phyloP scores from a whole-genome alignment of 2,329 filamentous ascomycete genomes.

The Phialemoniopsis sp. region DNA sequence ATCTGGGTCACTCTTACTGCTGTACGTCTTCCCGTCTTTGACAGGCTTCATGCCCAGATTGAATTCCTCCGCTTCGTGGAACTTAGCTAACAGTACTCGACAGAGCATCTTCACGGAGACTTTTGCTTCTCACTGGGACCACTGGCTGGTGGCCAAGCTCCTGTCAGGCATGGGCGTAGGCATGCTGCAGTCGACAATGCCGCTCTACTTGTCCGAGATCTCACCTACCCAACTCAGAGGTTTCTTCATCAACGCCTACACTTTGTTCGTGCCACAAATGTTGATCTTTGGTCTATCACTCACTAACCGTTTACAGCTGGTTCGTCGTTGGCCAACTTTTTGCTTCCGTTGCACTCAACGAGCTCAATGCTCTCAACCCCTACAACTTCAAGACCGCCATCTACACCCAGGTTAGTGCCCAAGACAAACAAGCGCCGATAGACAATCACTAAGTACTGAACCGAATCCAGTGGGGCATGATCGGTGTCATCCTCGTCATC shows the following conservation, averaged over 20 bases:
- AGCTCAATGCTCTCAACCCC: conserved; percentile 21
- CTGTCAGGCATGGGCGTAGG: conserved; percentile 29
- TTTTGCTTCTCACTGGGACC: conserved; percentile 27
- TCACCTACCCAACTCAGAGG: conserved; percentile 31
- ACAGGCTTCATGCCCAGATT: too few relatives aligned
- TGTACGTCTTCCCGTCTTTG: conserved; percentile 10
- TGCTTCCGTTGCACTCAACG: conserved; percentile 33
- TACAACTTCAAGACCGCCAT: conserved; percentile 30
- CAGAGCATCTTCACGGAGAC: conserved; percentile 28
- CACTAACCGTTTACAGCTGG: conserved; percentile 26
- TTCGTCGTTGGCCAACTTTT: conserved; percentile 35
- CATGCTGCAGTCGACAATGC: conserved; percentile 33
- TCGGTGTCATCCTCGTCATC: conserved; percentile 28
- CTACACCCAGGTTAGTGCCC: conserved; percentile 33
- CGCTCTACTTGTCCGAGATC: conserved; percentile 32
- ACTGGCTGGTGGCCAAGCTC: conserved; percentile 29
- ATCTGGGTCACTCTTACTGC: conserved; percentile 26
- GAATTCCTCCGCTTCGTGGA: too few relatives aligned
- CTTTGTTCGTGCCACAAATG: conserved; percentile 22
- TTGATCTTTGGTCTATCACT: neutral
- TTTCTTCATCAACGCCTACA: conserved; percentile 30
- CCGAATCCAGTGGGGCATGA: conserved; percentile 40
- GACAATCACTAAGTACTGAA: too few relatives aligned
- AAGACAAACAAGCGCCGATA: too few relatives aligned
- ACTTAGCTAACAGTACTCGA: too few relatives aligned